A percentile compares a stretch with the other conserved stretches of the same genome.
These are phyloP conservation scores for Henckelia pumila DNA, from an alignment of 257 asterid species.

Conservation along the genomic window DNA sequence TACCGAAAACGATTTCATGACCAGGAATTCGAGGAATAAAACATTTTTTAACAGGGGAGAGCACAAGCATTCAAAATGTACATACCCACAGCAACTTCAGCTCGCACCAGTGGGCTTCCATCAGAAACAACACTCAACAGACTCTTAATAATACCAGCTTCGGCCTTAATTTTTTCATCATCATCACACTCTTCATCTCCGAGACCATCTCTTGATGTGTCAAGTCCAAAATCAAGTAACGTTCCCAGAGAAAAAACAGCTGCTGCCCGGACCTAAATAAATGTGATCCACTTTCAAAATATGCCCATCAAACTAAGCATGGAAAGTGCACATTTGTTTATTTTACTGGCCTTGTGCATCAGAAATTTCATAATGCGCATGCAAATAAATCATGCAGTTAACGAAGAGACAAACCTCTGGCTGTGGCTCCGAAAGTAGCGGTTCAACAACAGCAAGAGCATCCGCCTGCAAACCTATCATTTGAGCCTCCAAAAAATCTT, in stretches of 20 bases:
- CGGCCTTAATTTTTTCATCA: constrained; percentile 88
- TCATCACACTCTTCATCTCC: constrained; percentile 85
- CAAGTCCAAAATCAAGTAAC: constrained; percentile 76
- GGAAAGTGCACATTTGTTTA: not conserved
- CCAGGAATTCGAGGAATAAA: not conserved
- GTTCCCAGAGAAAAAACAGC: constrained; percentile 57
- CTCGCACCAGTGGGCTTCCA: constrained; percentile 97
- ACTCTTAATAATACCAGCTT: constrained; percentile 66
- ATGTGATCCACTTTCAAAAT: not conserved
- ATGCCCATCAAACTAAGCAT: not conserved
- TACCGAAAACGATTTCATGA: not conserved
- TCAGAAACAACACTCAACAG: constrained; percentile 79
- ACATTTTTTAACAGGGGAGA: constrained; percentile 6
- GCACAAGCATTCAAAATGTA: constrained; percentile 15
- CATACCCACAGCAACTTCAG: constrained; percentile 98
- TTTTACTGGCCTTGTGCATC: not conserved
- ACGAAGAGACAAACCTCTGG: constrained; percentile 70
- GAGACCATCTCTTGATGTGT: constrained; percentile 68
- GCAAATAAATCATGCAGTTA: not conserved
- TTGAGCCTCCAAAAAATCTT: constrained; percentile 90
- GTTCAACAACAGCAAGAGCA: constrained; percentile 78
- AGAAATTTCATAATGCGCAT: not conserved
- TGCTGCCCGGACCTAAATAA: constrained; percentile 51
- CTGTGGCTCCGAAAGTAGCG: constrained; percentile 91
- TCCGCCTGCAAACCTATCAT: constrained; percentile 75